These are phyloP conservation scores for Penicillium coffeae DNA, from an alignment of 495 filamentous ascomycete genomes.

Conservation along the genomic window DNA sequence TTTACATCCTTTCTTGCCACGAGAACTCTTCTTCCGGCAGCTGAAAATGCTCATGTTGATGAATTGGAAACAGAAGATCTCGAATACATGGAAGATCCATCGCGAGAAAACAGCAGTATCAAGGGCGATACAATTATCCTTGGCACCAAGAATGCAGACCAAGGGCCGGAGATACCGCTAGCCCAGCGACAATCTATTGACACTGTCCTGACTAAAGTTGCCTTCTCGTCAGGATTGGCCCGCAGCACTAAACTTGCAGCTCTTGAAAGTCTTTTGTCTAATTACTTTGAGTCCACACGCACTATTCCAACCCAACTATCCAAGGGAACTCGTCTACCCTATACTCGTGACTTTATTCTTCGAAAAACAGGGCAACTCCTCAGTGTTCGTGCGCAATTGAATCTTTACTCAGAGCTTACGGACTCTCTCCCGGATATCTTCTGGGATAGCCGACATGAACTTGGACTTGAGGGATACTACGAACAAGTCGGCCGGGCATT, in stretches of 20 bases:
- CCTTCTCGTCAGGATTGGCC: slow-evolving; percentile 93
- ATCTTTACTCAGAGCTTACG: slow-evolving; percentile 94
- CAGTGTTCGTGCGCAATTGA: slow-evolving; percentile 83
- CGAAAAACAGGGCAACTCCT: slow-evolving; percentile 94
- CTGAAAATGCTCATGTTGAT: slow-evolving; percentile 66
- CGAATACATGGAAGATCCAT: slow-evolving; percentile 75
- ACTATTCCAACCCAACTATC: slow-evolving; percentile 73
- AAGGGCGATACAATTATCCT: slow-evolving; percentile 86
- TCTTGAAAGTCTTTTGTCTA: slow-evolving; percentile 74
- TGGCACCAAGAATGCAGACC: slow-evolving; percentile 58
- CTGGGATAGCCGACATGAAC: slow-evolving; percentile 87
- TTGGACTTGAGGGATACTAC: slow-evolving; percentile 88
- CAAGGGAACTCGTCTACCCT: slow-evolving; percentile 59
- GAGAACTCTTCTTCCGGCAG: slow-evolving; percentile 67
- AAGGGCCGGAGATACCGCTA: slow-evolving; percentile 10
- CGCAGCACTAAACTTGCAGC: slow-evolving; percentile 95
- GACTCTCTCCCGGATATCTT: slow-evolving; percentile 94
- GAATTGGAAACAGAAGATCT: slow-evolving; percentile 81
- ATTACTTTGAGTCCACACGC: slow-evolving; percentile 80
- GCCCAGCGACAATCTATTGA: slow-evolving; percentile 51
- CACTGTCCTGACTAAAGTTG: slow-evolving; percentile 86
- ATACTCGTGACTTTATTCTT: slow-evolving; percentile 73
- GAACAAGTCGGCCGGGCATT: slow-evolving; percentile 85
- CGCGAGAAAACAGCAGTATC: slow-evolving; percentile 71
- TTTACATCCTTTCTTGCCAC: slow-evolving; percentile 70